Percentiles rank a stretch among this genome's conserved stretches.
phyloP scores from a whole-genome alignment of 805 yeast species.

The Candida ficus region DNA sequence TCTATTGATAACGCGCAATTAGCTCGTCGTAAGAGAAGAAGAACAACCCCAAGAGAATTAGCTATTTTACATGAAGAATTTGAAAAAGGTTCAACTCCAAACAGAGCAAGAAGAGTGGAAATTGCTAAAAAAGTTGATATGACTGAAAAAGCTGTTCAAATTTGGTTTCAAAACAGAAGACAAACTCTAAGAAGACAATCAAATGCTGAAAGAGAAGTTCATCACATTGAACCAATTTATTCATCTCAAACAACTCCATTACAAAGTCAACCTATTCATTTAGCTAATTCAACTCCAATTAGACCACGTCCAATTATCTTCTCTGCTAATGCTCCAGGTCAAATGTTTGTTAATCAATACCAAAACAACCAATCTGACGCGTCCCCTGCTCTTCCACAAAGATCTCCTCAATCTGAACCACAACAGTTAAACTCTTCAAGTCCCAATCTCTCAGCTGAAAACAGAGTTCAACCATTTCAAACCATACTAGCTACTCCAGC shows the following conservation, averaged over 20 bases:
- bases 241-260: constrained; percentile 4
- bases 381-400: background rate
- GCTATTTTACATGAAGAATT: constrained; percentile 79
- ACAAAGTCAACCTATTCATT: background rate
- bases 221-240: constrained; percentile 23
- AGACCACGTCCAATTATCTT: constrained; percentile 7
- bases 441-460: background rate
- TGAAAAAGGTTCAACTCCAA: constrained; percentile 72
- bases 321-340: background rate
- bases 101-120: constrained; percentile 64
- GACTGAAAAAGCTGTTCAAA: constrained; percentile 98
- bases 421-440: background rate
- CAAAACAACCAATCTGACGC: background rate
- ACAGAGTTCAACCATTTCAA: background rate
- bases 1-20: constrained; percentile 84
- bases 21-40: constrained; percentile 91
- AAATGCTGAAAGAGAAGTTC: constrained; percentile 24
- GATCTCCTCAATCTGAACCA: background rate
- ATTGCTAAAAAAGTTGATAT: constrained; percentile 80
- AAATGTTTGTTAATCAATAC: background rate
- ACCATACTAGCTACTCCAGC: constrained; percentile 16
- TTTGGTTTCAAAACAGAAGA: constrained; percentile 96
- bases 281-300: constrained; percentile 4
- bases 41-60: constrained; percentile 87
- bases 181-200: constrained; percentile 65